Conservation (phyloP, 1,284 basidiomycete species). For the Cryptococcus deneoformans region DNA sequence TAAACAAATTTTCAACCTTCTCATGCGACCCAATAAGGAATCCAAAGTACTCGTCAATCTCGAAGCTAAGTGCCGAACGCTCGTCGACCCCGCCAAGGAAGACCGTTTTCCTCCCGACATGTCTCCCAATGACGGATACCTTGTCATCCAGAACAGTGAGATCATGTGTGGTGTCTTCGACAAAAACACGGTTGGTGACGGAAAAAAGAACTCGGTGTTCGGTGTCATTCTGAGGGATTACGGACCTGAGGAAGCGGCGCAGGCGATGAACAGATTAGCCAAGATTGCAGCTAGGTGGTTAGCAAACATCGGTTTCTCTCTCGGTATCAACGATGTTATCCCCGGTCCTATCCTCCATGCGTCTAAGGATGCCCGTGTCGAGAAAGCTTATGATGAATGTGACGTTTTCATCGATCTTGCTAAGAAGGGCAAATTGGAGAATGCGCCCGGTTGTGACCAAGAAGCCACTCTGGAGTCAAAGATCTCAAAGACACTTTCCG, state of each 20-base stretch:
- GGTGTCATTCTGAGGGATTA: slow-evolving; percentile 98
- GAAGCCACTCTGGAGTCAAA: slow-evolving; percentile 95
- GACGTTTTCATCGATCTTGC: slow-evolving; percentile 82
- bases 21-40: slow-evolving; percentile 90
- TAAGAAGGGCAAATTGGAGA: slow-evolving; percentile 89
- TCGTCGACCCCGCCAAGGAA: slow-evolving; percentile 69
- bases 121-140: slow-evolving; percentile 96
- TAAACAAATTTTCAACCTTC: slow-evolving; percentile 95
- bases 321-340: slow-evolving; percentile 99
- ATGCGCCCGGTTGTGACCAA: slow-evolving; percentile 94
- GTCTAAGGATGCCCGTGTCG: slow-evolving; percentile 84
- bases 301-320: slow-evolving; percentile 95
- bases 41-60: slow-evolving; percentile 89
- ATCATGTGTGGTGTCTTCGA: slow-evolving; percentile 99
- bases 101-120: slow-evolving; percentile 64
- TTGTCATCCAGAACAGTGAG: slow-evolving; percentile 96
- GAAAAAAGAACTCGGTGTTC: slow-evolving; percentile 99
- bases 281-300: slow-evolving; percentile 96
- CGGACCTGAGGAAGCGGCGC: slow-evolving; percentile 88
- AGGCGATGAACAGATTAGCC: slow-evolving; percentile 94
- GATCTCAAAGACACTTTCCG: slow-evolving; percentile 89
- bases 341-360: slow-evolving; percentile 77
- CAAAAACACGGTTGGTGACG: slow-evolving; percentile 98
- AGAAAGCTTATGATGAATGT: slow-evolving; percentile 85
- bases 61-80: slow-evolving; percentile 93